Evolutionary conservation across 1,139 yeast genomes (phyloP), one percentile per base, ranked within the genome.

Genomic region (Lodderomyces elongisporus): DNA sequence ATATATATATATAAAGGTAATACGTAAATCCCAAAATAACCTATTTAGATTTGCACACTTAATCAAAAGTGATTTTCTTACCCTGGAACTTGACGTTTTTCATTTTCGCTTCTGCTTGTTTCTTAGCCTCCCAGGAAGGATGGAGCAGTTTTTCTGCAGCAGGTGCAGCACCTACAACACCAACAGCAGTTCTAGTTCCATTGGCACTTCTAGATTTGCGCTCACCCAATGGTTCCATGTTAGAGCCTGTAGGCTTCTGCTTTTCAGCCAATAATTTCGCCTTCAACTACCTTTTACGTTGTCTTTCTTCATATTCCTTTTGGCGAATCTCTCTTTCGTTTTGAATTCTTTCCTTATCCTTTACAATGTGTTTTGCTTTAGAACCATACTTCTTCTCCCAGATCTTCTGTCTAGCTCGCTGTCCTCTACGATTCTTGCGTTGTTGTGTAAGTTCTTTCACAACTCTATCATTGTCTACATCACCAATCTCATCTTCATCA

Each of bases 91-190:
- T 79, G 32, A 73, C 78, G 39, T 76, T 75, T 56, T 76, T 74
- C 41, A 67, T 54, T 46, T 77, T 74, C 52, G 81, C 80, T 58
- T 85, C 83, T 36, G 84, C 85, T 39, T 66, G 55, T 57, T 70
- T 73, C 61, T 81, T 82, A 14, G 98, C 98, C 48, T 78, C 80
- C 98, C 98, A 91, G 3, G 98, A 91, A 13, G 98, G 98, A 73
- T 91, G 98, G 38, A 85, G 54, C 13, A 56, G 46, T 14, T 41
- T 35, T 28, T 45, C 50, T 7, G 36, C 40, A 26, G 40, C 34
- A 10, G 38, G 34, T 1, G 39, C 37, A 4, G 43, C 34, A 4
- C 38, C 33, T 7, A 20, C 22, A 7, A 18, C 22, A 18, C 10
- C 9, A 18, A 18, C 22, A n/a, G n/a, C n/a, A 18, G 22, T 18